Conservation (phyloP, 1,284 basidiomycete species). For the Fomitopsis schrenkii region DNA sequence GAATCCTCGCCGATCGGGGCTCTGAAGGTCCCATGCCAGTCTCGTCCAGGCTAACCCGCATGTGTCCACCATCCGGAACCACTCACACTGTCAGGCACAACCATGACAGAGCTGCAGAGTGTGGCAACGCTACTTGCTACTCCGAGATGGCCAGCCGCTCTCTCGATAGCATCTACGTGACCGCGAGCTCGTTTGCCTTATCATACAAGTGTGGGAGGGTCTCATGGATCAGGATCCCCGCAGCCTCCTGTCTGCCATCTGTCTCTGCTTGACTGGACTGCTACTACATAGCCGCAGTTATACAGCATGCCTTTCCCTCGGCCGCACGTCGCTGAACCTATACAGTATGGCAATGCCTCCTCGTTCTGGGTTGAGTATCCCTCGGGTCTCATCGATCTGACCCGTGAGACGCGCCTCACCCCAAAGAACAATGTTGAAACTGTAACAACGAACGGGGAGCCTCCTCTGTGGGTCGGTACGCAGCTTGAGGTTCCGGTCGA, state of each 20-base stretch:
- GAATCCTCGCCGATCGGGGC: background rate
- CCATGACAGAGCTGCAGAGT: background rate
- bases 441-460: constrained; percentile 4
- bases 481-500: constrained; percentile 54
- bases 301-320: constrained; percentile 35
- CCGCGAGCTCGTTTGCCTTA: background rate
- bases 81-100: background rate
- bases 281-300: background rate
- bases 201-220: background rate
- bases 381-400: constrained; percentile 56
- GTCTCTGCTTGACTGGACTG: background rate
- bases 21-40: background rate
- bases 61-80: background rate
- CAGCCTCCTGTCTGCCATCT: background rate
- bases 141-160: background rate
- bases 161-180: background rate
- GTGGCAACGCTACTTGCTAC: background rate
- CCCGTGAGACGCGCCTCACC: constrained; percentile 40
- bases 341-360: constrained; percentile 50
- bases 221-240: background rate
- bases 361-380: constrained; percentile 70
- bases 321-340: constrained; percentile 38
- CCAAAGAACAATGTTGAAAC: constrained; percentile 8
- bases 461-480: constrained; percentile 30
- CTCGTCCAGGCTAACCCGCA: background rate